phyloP scores from a whole-genome alignment of 2,329 filamentous ascomycete species.

The Ambrosiella cleistominuta region DNA sequence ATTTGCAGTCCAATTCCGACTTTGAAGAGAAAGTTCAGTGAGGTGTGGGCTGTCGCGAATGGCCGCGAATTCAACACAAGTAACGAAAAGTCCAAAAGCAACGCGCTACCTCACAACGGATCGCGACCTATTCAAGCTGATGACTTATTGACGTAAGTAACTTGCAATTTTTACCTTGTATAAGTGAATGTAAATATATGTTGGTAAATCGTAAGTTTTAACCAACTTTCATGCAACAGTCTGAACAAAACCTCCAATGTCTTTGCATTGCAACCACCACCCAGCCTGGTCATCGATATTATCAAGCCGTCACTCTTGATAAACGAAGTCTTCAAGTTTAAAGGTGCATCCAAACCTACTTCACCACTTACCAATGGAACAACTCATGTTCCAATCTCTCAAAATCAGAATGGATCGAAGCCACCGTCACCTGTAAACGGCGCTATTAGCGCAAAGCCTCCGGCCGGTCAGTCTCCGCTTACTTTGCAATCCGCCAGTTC shows the following conservation, averaged over 20 bases:
- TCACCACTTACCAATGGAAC: background rate
- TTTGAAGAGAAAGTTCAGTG: slow-evolving; percentile 78
- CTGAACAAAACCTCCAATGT: slow-evolving; percentile 11
- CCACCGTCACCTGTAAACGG: background rate
- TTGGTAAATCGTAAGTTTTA: background rate
- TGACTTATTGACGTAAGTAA: slow-evolving; percentile 12
- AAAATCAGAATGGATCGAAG: background rate
- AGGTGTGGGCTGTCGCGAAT: slow-evolving; percentile 58
- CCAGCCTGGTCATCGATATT: slow-evolving; percentile 10
- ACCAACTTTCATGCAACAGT: background rate
- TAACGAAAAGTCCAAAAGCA: slow-evolving; percentile 10
- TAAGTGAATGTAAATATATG: background rate
- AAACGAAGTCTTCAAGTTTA: slow-evolving; percentile 9
- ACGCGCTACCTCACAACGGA: slow-evolving; percentile 13
- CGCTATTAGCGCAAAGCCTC: background rate
- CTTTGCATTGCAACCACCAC: slow-evolving; percentile 10
- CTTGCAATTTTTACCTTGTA: background rate
- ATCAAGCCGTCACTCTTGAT: slow-evolving; percentile 7
- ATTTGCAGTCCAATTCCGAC: slow-evolving; percentile 48
- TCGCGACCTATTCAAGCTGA: slow-evolving; percentile 12
- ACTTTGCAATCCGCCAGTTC: background rate
- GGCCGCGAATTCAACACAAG: slow-evolving; percentile 12
- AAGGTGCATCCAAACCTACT: background rate
- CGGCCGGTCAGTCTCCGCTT: background rate
- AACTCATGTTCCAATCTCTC: background rate